Percentiles rank a stretch among this genome's conserved stretches.
Evolutionary conservation across 352 stramenopile species (phyloP).

Genomic region (Phytophthora chlamydospora): DNA sequence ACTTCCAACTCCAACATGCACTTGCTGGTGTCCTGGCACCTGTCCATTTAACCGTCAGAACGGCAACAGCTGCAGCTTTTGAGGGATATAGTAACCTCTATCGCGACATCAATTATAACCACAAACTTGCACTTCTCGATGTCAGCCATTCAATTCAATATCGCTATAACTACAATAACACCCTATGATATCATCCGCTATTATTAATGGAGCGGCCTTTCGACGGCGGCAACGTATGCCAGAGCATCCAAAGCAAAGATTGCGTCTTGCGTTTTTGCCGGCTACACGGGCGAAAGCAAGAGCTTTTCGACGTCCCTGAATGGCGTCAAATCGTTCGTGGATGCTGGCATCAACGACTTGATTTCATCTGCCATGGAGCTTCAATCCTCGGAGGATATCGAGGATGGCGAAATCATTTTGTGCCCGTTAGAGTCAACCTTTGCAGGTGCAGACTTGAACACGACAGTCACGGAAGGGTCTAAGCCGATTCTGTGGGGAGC

Average conservation of each 20-base stretch:
- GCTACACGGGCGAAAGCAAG: conserved; percentile 19
- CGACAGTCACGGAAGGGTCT: too few species aligned
- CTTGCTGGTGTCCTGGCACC: too few species aligned
- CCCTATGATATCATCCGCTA: conserved; percentile 14
- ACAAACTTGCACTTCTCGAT: conserved; percentile 10
- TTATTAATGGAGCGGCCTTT: conserved; percentile 25
- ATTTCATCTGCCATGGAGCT: conserved; percentile 28
- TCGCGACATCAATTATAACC: conserved; percentile 19
- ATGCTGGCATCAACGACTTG: conserved; percentile 17
- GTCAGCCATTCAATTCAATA: conserved; percentile 26
- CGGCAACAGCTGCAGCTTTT: neutral
- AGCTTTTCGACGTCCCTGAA: conserved; percentile 10
- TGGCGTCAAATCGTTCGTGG: conserved; percentile 6
- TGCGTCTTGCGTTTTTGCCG: conserved; percentile 13
- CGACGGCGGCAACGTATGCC: conserved; percentile 2
- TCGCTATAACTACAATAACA: conserved; percentile 12
- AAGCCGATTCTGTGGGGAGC: too few species aligned
- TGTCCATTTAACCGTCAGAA: too few species aligned
- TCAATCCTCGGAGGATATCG: conserved; percentile 11
- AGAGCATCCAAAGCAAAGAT: conserved; percentile 12
- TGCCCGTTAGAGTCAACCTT: conserved; percentile 2
- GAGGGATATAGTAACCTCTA: conserved; percentile 15
- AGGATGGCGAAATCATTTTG: conserved; percentile 14
- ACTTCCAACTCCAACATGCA: too few species aligned
- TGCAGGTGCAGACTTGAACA: too few species aligned